Conservation (phyloP, 2,329 filamentous ascomycete species). For the Ascochyta fabae region DNA sequence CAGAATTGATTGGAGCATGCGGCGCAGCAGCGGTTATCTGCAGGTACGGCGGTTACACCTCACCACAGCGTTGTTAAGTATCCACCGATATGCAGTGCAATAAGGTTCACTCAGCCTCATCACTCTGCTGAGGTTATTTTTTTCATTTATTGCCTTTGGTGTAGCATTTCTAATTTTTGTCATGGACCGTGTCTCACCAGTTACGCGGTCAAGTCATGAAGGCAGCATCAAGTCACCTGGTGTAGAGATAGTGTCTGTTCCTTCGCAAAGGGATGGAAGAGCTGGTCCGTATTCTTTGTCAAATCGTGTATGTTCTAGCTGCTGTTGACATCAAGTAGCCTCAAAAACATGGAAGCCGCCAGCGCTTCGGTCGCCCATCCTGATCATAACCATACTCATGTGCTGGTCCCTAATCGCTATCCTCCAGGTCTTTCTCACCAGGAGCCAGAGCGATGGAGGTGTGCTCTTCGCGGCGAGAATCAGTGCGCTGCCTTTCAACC, state of each 20-base stretch:
- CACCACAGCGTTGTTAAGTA: slow-evolving; percentile 7
- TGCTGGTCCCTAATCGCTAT: slow-evolving; percentile 48
- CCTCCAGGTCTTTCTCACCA: slow-evolving; percentile 55
- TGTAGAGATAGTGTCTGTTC: background rate
- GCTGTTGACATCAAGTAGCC: background rate
- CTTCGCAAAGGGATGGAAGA: background rate
- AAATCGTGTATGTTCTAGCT: too few species aligned
- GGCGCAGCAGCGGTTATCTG: slow-evolving; percentile 14
- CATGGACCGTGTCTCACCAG: slow-evolving; percentile 2
- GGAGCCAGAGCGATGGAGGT: slow-evolving; percentile 52
- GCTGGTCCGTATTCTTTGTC: background rate
- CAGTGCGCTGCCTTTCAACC: slow-evolving; percentile 48
- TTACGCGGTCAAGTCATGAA: background rate
- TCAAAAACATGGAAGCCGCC: slow-evolving; percentile 28
- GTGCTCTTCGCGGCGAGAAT: slow-evolving; percentile 49
- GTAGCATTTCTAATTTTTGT: background rate
- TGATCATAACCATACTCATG: slow-evolving; percentile 20
- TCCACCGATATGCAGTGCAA: slow-evolving; percentile 4
- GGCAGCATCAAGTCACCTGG: background rate
- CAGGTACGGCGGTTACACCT: slow-evolving; percentile 14
- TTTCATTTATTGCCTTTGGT: too few species aligned
- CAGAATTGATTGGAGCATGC: slow-evolving; percentile 16
- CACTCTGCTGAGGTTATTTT: too few species aligned
- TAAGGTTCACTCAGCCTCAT: background rate
- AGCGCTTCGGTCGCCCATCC: slow-evolving; percentile 22